A percentile compares a stretch with the other conserved stretches of the same genome.
Conservation (phyloP, 176 grass and related monocot genomes). For the Puccinellia tenuiflora region DNA sequence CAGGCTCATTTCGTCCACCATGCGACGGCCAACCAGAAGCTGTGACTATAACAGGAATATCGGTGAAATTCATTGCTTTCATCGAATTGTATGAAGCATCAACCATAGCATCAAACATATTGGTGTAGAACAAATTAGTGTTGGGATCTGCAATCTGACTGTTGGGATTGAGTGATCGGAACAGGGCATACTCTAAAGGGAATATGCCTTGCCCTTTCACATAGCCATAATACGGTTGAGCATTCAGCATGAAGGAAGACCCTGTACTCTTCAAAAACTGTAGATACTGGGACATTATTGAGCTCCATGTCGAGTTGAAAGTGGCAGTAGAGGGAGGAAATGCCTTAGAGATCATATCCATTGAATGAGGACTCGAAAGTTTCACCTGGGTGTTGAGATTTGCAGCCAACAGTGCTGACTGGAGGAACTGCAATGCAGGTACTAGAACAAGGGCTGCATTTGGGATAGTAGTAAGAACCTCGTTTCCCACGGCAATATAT, state of each 20-base stretch:
- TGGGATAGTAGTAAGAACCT: slow-evolving; percentile 64
- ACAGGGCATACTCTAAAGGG: slow-evolving; percentile 85
- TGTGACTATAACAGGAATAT: slow-evolving; percentile 77
- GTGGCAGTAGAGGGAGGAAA: slow-evolving; percentile 88
- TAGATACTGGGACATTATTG: slow-evolving; percentile 69
- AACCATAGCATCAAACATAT: slow-evolving; percentile 96
- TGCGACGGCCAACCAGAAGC: slow-evolving; percentile 90
- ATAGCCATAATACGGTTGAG: slow-evolving; percentile 88
- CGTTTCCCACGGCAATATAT: slow-evolving; percentile 85
- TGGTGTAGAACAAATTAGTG: slow-evolving; percentile 81
- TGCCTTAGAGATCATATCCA: slow-evolving; percentile 68
- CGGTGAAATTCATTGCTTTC: slow-evolving; percentile 84
- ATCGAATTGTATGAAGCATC: slow-evolving; percentile 90
- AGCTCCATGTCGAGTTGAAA: slow-evolving; percentile 93
- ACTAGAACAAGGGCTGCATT: slow-evolving; percentile 88
- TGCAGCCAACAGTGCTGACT: slow-evolving; percentile 80
- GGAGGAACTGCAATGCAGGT: slow-evolving; percentile 85
- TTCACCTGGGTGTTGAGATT: slow-evolving; percentile 90
- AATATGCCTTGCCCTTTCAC: slow-evolving; percentile 80
- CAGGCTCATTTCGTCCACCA: slow-evolving; percentile 67
- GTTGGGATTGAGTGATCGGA: slow-evolving; percentile 64
- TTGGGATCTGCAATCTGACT: slow-evolving; percentile 84
- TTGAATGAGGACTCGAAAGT: slow-evolving; percentile 72
- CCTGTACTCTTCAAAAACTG: slow-evolving; percentile 75
- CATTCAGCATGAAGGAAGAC: slow-evolving; percentile 94